Evolutionary conservation across 306 rosid species (phyloP).

Genomic region (Castanea mollissima): DNA sequence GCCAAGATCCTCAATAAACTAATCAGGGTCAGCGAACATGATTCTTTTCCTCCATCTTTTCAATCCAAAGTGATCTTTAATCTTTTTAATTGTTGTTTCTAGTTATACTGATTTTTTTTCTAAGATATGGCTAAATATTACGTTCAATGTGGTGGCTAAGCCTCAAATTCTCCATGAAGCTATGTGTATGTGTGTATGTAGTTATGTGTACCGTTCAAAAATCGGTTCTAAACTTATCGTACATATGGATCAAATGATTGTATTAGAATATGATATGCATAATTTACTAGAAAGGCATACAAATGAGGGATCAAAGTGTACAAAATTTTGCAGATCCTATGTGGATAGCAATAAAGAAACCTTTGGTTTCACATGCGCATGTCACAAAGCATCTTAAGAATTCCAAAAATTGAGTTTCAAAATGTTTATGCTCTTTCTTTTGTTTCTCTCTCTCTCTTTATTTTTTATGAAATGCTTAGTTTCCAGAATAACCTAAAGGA

Average conservation of each 20-base stretch:
- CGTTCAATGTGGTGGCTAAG: not conserved
- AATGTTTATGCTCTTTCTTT: not conserved
- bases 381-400: not conserved
- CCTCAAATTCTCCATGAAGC: not conserved
- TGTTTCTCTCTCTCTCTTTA: not conserved
- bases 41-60: too few species aligned
- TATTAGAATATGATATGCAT: not conserved
- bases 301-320: not conserved
- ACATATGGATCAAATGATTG: not conserved
- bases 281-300: not conserved
- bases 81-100: not conserved
- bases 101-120: not conserved
- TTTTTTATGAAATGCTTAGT: not conserved
- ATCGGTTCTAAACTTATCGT: not conserved
- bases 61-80: too few species aligned
- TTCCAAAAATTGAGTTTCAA: not conserved
- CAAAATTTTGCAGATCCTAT: not conserved
- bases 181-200: not conserved
- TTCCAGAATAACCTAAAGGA: not conserved
- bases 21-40: too few species aligned
- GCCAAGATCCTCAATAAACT: too few species aligned
- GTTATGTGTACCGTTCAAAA: not conserved
- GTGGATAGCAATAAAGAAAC: not conserved
- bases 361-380: not conserved
- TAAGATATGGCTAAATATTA: not conserved